Conservation (phyloP, 306 rosid genomes). For the Quillaja saponaria region DNA sequence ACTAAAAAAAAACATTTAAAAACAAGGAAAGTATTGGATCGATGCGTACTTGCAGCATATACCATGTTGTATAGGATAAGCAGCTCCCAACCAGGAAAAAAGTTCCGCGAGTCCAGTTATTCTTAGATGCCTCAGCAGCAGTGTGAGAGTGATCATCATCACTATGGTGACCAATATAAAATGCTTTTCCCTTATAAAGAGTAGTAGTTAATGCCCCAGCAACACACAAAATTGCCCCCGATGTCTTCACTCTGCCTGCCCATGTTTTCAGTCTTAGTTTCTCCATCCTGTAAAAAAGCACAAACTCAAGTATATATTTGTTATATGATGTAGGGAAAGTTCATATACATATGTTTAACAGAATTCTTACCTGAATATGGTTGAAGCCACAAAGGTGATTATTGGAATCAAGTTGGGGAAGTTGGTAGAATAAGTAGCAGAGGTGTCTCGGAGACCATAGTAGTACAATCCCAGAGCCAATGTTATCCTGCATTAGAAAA, state of each 20-base stretch:
- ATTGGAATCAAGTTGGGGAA: conserved; percentile 66
- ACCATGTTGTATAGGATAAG: conserved; percentile 54
- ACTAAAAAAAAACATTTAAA: background rate
- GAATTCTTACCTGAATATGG: conserved; percentile 36
- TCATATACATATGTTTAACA: conserved; percentile 36
- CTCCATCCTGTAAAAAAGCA: conserved; percentile 43
- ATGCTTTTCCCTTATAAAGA: conserved; percentile 52
- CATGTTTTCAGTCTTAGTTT: conserved; percentile 25
- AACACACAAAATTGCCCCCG: conserved; percentile 55
- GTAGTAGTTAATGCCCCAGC: conserved; percentile 53
- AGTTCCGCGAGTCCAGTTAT: conserved; percentile 55
- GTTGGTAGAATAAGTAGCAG: conserved; percentile 62
- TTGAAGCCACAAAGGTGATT: conserved; percentile 50
- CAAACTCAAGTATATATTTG: conserved; percentile 23
- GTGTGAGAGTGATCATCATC: conserved; percentile 20
- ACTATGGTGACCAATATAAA: conserved; percentile 38
- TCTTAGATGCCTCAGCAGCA: conserved; percentile 5
- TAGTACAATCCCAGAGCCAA: conserved; percentile 51
- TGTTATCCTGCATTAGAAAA: conserved; percentile 46
- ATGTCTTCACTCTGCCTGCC: conserved; percentile 43
- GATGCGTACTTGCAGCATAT: conserved; percentile 50
- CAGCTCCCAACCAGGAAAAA: conserved; percentile 51
- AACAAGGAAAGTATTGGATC: background rate
- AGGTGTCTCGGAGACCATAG: conserved; percentile 66
- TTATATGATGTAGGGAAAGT: background rate